A percentile compares a stretch with the other conserved stretches of the same genome.
phyloP scores from a whole-genome alignment of 345 rosid genomes.

The Nephelium lappaceum region DNA sequence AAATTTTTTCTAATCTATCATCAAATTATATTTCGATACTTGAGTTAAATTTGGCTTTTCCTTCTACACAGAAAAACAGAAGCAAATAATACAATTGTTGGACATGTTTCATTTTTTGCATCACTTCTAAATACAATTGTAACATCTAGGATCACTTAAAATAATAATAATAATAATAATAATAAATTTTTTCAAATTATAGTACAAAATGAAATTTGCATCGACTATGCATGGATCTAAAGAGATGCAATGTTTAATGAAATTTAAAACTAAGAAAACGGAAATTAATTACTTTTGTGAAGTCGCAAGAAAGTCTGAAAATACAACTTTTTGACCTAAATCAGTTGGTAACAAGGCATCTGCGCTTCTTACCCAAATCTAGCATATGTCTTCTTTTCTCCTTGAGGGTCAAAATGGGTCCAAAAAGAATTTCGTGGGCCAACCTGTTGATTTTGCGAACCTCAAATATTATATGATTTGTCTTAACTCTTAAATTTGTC shows the following conservation, averaged over 20 bases:
- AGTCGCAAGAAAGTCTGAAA: not conserved
- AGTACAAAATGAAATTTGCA: no score
- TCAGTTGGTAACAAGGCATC: not conserved
- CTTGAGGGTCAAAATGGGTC: not conserved
- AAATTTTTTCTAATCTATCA: not conserved
- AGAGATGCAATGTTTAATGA: no score
- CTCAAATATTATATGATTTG: not conserved
- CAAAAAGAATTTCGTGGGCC: not conserved
- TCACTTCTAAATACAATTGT: no score
- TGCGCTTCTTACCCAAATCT: not conserved
- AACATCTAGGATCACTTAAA: no score
- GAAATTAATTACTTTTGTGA: no score
- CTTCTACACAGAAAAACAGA: not conserved
- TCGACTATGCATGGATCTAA: no score
- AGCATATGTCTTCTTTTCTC: not conserved
- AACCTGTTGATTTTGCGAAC: not conserved
- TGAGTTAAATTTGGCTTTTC: not conserved
- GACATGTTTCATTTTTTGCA: no score
- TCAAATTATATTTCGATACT: not conserved
- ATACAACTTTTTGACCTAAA: not conserved
- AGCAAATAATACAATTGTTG: not conserved
- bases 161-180: no score
- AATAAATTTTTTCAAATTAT: no score
- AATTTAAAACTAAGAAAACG: no score
- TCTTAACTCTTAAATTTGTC: no score